Evolutionary conservation across 2,329 filamentous ascomycete species (phyloP).

Genomic region (Endoconidiophora polonica): DNA sequence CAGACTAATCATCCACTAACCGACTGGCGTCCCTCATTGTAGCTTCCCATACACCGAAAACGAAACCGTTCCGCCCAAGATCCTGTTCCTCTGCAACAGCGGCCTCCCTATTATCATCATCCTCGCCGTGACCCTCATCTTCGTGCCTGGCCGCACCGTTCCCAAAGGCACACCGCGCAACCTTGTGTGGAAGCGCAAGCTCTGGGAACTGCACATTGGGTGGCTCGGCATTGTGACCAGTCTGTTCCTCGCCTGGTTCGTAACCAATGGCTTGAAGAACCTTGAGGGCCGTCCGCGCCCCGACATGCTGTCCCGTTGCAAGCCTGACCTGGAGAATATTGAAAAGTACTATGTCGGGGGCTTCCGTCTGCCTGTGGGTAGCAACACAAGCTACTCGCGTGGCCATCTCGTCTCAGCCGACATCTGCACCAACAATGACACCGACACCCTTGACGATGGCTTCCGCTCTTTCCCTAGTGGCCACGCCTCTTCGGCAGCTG

Average conservation of each 20-base stretch:
- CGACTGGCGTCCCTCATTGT: not conserved
- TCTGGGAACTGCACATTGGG: constrained; percentile 82
- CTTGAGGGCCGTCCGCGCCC: constrained; percentile 55
- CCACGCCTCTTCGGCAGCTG: constrained; percentile 51
- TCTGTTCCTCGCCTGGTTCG: constrained; percentile 55
- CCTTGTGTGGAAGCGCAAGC: constrained; percentile 60
- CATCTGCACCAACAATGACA: constrained; percentile 57
- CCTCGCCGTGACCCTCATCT: constrained; percentile 46
- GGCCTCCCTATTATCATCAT: constrained; percentile 52
- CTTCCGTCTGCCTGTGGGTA: constrained; percentile 38
- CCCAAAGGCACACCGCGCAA: constrained; percentile 43
- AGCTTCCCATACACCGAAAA: constrained; percentile 53
- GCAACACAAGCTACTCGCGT: constrained; percentile 17
- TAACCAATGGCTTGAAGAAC: constrained; percentile 77
- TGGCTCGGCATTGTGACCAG: constrained; percentile 68
- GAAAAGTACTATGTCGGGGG: constrained; percentile 46
- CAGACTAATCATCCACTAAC: not conserved
- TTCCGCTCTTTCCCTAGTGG: constrained; percentile 58
- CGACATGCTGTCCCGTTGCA: constrained; percentile 65
- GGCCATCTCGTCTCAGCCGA: constrained; percentile 46
- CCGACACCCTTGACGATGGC: constrained; percentile 51
- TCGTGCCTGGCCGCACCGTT: constrained; percentile 58
- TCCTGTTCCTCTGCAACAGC: constrained; percentile 47
- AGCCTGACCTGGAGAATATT: constrained; percentile 54
- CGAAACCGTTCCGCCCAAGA: constrained; percentile 56